Evolutionary conservation across 2,329 filamentous ascomycete genomes (phyloP), one percentile per base, ranked within the genome.

Genomic region (Aspergillus transmontanensis): DNA sequence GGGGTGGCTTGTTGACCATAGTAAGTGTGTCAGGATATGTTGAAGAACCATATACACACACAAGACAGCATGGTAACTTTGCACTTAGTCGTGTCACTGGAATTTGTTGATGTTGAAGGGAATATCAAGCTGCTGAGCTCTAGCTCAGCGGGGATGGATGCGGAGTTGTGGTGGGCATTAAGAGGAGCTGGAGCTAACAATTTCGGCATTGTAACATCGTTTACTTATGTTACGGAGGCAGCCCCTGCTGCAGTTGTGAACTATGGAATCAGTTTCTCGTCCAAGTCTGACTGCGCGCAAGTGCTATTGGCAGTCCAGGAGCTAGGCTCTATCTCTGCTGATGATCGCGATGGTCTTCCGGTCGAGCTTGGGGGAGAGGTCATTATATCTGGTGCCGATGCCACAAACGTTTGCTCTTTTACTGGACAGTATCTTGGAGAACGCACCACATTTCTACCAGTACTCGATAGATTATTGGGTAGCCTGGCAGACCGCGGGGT

Each of bases 101-200:
- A 60, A 50, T 48, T 60, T n/a, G 58, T 60, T 4, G 58, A 60
- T 36, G 19, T 39, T 4, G 26, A 28, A 6, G 58, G 58, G 7
- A 46, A 45, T 41, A 60, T 60, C 36, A 60, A 46, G 50, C 16
- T 9, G 16, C 50, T 60, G 10, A 55, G 32, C 23, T 16, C 58
- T 16, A 60, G 58, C n/a, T 60, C 58, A 2, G 41, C 21, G 3
- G 58, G 58, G 2, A 16, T 9, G 4, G 57, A 62, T 26, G 55
- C 36, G 3, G 57, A 62, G 16, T n/a, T 62, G 12, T 62, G 60
- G 60, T 62, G 60, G 60, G 60, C 60, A 19, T 39, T 62, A 9
- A 57, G 60, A 7, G 60, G 60, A 21, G 56, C 60, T 7, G 60
- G 60, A 10, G 59, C 60, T 19, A 62, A 59, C n/a, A 62, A 62